phyloP scores from a whole-genome alignment of 2,329 filamentous ascomycete genomes.

The Elsinoe arachidis region DNA sequence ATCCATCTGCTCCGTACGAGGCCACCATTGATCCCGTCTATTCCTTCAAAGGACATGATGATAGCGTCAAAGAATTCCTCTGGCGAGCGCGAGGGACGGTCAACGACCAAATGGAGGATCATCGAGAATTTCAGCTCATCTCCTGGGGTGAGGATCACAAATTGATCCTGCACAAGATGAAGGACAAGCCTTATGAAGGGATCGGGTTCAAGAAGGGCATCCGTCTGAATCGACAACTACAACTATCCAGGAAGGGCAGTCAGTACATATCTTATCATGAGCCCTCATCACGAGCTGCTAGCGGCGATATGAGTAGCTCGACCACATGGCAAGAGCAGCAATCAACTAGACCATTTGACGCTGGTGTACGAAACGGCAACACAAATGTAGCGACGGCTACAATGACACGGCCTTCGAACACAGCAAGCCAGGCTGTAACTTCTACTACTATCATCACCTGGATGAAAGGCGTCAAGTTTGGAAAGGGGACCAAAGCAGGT shows the following conservation, averaged over 20 bases:
- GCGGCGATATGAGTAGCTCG: not conserved
- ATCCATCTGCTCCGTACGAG: slow-evolving; percentile 37
- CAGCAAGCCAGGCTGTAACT: slow-evolving; percentile 36
- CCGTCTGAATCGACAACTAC: slow-evolving; percentile 54
- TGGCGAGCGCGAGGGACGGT: slow-evolving; percentile 68
- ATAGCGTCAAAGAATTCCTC: slow-evolving; percentile 78
- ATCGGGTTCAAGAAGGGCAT: slow-evolving; percentile 68
- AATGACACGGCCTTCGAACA: slow-evolving; percentile 4
- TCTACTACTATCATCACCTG: slow-evolving; percentile 50
- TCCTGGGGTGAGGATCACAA: slow-evolving; percentile 87
- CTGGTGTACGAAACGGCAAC: not conserved
- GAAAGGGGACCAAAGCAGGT: slow-evolving; percentile 26
- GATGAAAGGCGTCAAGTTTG: slow-evolving; percentile 58
- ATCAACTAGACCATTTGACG: not conserved
- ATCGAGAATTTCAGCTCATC: slow-evolving; percentile 80
- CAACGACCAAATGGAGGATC: slow-evolving; percentile 61
- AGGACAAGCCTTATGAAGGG: slow-evolving; percentile 53
- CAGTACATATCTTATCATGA: slow-evolving; percentile 78
- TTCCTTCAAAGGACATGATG: slow-evolving; percentile 47
- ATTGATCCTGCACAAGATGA: slow-evolving; percentile 66
- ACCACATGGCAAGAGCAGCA: slow-evolving; percentile 1
- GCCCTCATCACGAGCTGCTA: slow-evolving; percentile 43
- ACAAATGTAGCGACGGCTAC: not conserved
- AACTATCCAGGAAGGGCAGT: slow-evolving; percentile 73
- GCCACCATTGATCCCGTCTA: slow-evolving; percentile 41